phyloP scores from a whole-genome alignment of 2,329 filamentous ascomycete species.

The Aspergillus persii region DNA sequence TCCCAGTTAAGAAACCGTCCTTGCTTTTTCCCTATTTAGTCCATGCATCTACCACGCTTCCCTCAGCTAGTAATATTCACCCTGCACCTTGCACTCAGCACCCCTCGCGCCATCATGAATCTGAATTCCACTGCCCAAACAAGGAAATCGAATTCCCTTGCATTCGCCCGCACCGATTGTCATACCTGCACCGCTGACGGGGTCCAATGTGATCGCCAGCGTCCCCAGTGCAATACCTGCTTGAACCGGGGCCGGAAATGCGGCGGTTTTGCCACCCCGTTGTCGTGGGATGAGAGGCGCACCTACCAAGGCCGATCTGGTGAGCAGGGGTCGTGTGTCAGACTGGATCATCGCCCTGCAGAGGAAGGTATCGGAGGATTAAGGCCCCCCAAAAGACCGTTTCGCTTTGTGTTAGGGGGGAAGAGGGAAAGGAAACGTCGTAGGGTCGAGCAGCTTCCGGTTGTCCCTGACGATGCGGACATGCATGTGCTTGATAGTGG shows the following conservation, averaged over 20 bases:
- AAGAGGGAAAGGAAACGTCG: background rate
- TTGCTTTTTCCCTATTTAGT: background rate
- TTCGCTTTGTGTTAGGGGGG: background rate
- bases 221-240: slow-evolving; percentile 22
- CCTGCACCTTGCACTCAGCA: too few species aligned
- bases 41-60: background rate
- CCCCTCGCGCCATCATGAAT: background rate
- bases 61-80: background rate
- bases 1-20: background rate
- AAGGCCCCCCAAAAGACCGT: background rate
- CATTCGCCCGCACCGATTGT: slow-evolving; percentile 24
- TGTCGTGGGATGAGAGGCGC: slow-evolving; percentile 16
- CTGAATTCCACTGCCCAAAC: background rate
- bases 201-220: slow-evolving; percentile 21
- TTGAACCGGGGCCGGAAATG: slow-evolving; percentile 16
- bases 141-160: slow-evolving; percentile 21
- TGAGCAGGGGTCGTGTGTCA: background rate
- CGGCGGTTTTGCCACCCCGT: slow-evolving; percentile 9
- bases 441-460: background rate
- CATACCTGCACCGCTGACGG: slow-evolving; percentile 22
- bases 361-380: background rate
- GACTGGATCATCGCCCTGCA: background rate
- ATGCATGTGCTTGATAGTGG: background rate
- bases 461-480: background rate
- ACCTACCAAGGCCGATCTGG: background rate